Percentiles rank a stretch among this genome's conserved stretches.
Evolutionary conservation across 371 early-diverging fungal species (phyloP).

Genomic region (Apophysomyces ossiformis): DNA sequence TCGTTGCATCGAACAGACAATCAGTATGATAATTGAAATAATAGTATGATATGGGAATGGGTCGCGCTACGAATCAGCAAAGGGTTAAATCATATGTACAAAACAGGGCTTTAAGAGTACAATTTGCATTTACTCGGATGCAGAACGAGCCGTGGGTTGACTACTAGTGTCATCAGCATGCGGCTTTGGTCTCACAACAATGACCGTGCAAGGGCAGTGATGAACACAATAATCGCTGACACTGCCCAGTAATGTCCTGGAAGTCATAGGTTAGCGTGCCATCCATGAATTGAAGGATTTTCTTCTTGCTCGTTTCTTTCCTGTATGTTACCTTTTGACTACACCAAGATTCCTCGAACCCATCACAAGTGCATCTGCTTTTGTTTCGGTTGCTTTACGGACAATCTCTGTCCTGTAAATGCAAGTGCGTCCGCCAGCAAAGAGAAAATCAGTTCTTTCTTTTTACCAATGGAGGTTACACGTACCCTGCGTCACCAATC

Average conservation of each 20-base stretch:
- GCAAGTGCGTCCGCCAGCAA: no score
- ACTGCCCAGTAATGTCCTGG: constrained; percentile 56
- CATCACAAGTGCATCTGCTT: constrained; percentile 61
- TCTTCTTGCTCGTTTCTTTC: background rate
- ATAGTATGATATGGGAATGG: no score
- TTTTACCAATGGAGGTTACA: background rate
- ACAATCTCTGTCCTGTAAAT: constrained; percentile 50
- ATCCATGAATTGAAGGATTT: background rate
- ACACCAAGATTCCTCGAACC: constrained; percentile 64
- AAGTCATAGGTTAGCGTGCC: no score
- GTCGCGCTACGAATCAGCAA: no score
- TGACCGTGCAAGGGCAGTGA: constrained; percentile 51
- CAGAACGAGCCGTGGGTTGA: background rate
- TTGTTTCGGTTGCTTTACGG: constrained; percentile 53
- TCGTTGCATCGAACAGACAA: background rate
- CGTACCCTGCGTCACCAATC: constrained; percentile 55
- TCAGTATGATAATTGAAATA: no score
- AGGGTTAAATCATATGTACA: no score
- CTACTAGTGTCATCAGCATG: background rate
- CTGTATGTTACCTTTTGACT: constrained; percentile 43
- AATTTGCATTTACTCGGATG: background rate
- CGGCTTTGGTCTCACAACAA: constrained; percentile 41
- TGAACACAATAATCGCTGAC: constrained; percentile 61
- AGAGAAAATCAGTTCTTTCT: no score
- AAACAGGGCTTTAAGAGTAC: no score